Conservation (phyloP, 2,329 filamentous ascomycete genomes). For the Fusarium secorum region DNA sequence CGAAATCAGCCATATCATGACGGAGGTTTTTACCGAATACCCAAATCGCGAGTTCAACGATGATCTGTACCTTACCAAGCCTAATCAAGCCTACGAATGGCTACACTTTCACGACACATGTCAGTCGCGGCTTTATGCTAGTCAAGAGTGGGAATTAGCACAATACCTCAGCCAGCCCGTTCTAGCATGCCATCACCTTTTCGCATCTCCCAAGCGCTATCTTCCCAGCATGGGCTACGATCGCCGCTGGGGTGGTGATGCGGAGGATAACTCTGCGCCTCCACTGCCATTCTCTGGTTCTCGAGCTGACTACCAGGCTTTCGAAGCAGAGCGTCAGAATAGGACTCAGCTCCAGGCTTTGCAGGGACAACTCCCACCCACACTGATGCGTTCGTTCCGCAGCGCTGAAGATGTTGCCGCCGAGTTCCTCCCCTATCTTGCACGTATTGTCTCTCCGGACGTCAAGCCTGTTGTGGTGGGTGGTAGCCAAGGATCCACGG, state of each 20-base stretch:
- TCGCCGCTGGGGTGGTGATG: constrained; percentile 54
- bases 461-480: constrained; percentile 90
- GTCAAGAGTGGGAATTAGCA: constrained; percentile 90
- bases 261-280: constrained; percentile 56
- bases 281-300: constrained; percentile 81
- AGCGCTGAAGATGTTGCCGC: constrained; percentile 78
- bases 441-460: constrained; percentile 84
- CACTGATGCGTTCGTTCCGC: constrained; percentile 79
- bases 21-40: constrained; percentile 86
- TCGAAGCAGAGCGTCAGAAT: constrained; percentile 82
- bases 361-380: constrained; percentile 74
- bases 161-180: constrained; percentile 88
- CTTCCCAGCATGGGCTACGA: constrained; percentile 52
- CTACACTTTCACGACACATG: constrained; percentile 90
- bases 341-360: constrained; percentile 76
- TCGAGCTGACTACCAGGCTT: constrained; percentile 80
- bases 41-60: constrained; percentile 91
- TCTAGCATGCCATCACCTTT: constrained; percentile 89
- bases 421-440: constrained; percentile 85
- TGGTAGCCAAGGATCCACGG: constrained; percentile 70
- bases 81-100: constrained; percentile 90
- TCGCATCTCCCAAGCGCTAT: constrained; percentile 74
- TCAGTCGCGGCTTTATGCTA: constrained; percentile 78
- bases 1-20: constrained; percentile 79
- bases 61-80: constrained; percentile 89